These are phyloP conservation scores for Pyrenophora seminiperda DNA, from an alignment of 2,329 filamentous ascomycete species.

Conservation along the genomic window DNA sequence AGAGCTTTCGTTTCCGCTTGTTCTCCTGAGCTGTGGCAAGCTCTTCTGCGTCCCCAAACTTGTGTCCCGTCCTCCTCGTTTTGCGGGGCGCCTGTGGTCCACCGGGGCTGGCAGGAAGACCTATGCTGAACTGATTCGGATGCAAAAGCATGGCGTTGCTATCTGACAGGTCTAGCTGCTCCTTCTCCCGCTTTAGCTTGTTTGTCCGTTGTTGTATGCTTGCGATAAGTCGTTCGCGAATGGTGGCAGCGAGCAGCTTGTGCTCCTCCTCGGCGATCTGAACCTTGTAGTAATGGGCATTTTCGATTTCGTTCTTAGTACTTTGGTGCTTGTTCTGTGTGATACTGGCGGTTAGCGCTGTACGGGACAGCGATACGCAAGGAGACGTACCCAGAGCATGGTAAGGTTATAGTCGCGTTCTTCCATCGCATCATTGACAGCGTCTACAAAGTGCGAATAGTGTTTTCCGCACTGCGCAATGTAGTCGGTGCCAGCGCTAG, in stretches of 20 bases:
- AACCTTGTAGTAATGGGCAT: slow-evolving; percentile 63
- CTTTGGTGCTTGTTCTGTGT: slow-evolving; percentile 62
- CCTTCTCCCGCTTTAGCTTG: slow-evolving; percentile 66
- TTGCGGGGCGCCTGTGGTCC: slow-evolving; percentile 66
- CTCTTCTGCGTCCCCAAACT: slow-evolving; percentile 55
- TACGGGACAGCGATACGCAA: neutral
- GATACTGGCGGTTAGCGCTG: slow-evolving; percentile 19
- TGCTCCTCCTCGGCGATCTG: slow-evolving; percentile 68
- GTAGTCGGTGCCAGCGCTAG: slow-evolving; percentile 70
- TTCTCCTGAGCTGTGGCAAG: slow-evolving; percentile 57
- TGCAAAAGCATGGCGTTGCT: slow-evolving; percentile 69
- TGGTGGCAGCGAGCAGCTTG: slow-evolving; percentile 61
- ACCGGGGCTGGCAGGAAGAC: slow-evolving; percentile 66
- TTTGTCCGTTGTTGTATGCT: slow-evolving; percentile 62
- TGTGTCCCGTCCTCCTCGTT: slow-evolving; percentile 65
- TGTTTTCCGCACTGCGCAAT: slow-evolving; percentile 71
- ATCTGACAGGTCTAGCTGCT: slow-evolving; percentile 69
- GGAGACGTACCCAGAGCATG: slow-evolving; percentile 71
- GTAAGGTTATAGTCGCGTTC: slow-evolving; percentile 83
- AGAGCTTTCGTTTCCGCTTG: slow-evolving; percentile 63
- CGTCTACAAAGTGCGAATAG: slow-evolving; percentile 82
- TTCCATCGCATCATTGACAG: slow-evolving; percentile 87
- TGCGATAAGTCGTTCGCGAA: slow-evolving; percentile 66
- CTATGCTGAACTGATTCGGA: slow-evolving; percentile 69
- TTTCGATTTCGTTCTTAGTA: slow-evolving; percentile 60